phyloP scores from a whole-genome alignment of 2,329 filamentous ascomycete genomes.

The Fusarium continuum region DNA sequence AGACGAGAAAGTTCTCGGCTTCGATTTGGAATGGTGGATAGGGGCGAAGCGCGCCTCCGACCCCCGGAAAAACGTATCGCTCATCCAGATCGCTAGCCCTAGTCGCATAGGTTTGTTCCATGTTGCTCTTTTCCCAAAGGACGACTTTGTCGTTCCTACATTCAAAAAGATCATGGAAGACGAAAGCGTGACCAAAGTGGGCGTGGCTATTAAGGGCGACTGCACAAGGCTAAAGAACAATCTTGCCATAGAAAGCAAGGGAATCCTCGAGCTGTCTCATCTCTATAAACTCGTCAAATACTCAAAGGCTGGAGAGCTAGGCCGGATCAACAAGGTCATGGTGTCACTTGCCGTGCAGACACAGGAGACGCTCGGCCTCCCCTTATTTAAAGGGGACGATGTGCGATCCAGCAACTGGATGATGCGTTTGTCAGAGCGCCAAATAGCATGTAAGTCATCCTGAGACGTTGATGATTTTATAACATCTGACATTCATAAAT shows the following conservation, averaged over 20 bases:
- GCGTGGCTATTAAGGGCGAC: constrained; percentile 79
- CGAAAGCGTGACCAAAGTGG: constrained; percentile 73
- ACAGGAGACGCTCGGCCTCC: constrained; percentile 74
- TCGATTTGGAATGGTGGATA: constrained; percentile 86
- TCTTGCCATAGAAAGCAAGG: constrained; percentile 70
- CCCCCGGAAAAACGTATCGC: constrained; percentile 75
- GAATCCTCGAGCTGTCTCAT: constrained; percentile 84
- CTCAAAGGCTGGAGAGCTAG: constrained; percentile 59
- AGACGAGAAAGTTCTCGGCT: constrained; percentile 76
- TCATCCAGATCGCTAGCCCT: constrained; percentile 84
- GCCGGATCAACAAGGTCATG: constrained; percentile 70
- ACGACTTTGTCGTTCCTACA: constrained; percentile 73
- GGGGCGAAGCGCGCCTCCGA: constrained; percentile 57
- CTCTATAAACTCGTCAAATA: constrained; percentile 81
- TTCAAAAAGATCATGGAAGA: constrained; percentile 79
- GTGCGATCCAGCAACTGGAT: constrained; percentile 83
- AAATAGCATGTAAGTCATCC: constrained; percentile 71
- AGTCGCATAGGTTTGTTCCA: constrained; percentile 85
- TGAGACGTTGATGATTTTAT: background rate
- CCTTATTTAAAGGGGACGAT: constrained; percentile 75
- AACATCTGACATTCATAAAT: background rate
- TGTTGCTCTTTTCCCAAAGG: constrained; percentile 68
- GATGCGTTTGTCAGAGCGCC: constrained; percentile 65
- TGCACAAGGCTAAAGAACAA: constrained; percentile 73
- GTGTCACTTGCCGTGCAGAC: constrained; percentile 77